Conservation (phyloP, 441 rosid genomes). For the Jatropha podagrica region DNA sequence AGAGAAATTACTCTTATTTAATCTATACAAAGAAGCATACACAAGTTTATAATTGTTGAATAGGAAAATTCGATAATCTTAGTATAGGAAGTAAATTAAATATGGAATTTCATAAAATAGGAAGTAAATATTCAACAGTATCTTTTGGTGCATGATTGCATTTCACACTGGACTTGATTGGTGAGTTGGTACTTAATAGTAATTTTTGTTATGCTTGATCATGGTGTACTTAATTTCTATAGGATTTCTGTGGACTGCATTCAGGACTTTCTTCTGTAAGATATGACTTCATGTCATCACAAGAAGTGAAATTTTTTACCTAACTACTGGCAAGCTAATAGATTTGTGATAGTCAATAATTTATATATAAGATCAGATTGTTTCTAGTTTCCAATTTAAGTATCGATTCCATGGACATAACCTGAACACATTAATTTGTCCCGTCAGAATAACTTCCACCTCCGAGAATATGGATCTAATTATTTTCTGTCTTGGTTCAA, state of each 20-base stretch:
- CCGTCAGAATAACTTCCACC: background rate
- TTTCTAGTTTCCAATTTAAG: background rate
- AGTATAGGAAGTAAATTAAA: too few relatives aligned
- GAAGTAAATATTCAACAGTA: background rate
- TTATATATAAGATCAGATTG: background rate
- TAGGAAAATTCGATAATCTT: too few relatives aligned
- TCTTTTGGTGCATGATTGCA: background rate
- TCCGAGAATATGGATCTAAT: background rate
- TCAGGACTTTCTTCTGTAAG: background rate
- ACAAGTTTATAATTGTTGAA: too few relatives aligned
- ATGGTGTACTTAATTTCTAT: background rate
- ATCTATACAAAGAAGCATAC: too few relatives aligned
- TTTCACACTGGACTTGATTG: background rate
- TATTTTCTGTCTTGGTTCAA: background rate
- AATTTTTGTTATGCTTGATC: background rate
- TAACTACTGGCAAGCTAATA: background rate
- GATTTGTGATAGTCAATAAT: background rate
- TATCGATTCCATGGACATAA: background rate
- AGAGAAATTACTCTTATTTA: too few relatives aligned
- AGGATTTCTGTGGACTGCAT: background rate
- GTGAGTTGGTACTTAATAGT: background rate
- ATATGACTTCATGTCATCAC: background rate
- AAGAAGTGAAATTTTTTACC: background rate
- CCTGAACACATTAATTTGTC: background rate
- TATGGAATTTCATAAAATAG: too few relatives aligned